phyloP scores from a whole-genome alignment of 768 basidiomycete genomes.

The Daedalea quercina region DNA sequence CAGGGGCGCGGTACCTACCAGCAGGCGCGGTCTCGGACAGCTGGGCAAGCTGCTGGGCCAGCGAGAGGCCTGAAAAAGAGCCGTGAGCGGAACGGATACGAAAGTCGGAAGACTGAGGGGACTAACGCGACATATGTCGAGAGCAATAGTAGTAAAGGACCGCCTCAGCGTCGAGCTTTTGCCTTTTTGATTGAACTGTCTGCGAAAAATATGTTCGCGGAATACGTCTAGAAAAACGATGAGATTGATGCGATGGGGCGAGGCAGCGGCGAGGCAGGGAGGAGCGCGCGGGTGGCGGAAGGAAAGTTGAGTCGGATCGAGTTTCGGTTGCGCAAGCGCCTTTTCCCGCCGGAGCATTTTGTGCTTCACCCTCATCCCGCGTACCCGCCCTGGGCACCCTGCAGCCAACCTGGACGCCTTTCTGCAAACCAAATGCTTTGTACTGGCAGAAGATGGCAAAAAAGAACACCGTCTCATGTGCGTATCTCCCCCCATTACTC shows the following conservation, averaged over 20 bases:
- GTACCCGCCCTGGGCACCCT: constrained; percentile 3
- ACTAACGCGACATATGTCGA: constrained; percentile 3
- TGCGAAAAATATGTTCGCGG: not conserved
- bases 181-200: not conserved
- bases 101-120: not conserved
- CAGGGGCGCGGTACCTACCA: constrained; percentile 36
- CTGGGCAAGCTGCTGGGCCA: constrained; percentile 77
- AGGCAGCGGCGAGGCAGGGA: constrained; percentile 1
- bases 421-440: constrained; percentile 15
- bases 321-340: not conserved
- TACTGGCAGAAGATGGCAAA: constrained; percentile 17
- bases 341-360: constrained; percentile 9
- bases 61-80: constrained; percentile 39
- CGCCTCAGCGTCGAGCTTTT: not conserved
- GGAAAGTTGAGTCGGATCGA: not conserved
- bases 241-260: constrained; percentile 5
- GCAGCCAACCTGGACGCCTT: constrained; percentile 18
- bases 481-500: constrained; percentile 2
- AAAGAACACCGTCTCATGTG: constrained; percentile 18
- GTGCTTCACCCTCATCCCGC: constrained; percentile 11
- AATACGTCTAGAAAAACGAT: not conserved
- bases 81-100: not conserved
- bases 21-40: constrained; percentile 65
- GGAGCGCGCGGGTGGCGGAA: not conserved
- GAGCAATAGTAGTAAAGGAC: not conserved